These are phyloP conservation scores for Magnaporthiopsis rhizophila DNA, from an alignment of 2,329 filamentous ascomycete species.

Conservation along the genomic window DNA sequence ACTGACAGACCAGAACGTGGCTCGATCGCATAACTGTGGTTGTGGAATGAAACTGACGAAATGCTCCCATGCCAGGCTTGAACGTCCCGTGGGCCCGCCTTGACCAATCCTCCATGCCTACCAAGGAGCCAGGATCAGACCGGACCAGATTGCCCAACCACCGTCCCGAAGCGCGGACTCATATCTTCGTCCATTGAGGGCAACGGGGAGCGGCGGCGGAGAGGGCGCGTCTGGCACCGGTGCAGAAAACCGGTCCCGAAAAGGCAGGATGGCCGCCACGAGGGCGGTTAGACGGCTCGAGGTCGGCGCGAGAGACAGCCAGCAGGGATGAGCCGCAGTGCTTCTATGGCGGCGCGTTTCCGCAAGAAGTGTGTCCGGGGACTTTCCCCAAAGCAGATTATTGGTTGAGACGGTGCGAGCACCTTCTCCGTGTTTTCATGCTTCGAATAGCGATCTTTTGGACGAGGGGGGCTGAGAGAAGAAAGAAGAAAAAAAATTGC, in stretches of 20 bases:
- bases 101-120: conserved; percentile 17
- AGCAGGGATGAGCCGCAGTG: conserved; percentile 80
- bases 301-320: conserved; percentile 39
- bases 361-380: conserved; percentile 87
- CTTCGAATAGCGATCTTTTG: conserved; percentile 99
- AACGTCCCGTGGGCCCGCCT: conserved; percentile 22
- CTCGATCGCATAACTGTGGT: conserved; percentile 99
- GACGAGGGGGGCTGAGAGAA: conserved; percentile 69
- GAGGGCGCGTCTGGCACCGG: not conserved
- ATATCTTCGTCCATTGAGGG: conserved; percentile 74
- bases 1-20: conserved; percentile 24
- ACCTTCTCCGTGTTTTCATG: conserved; percentile 67
- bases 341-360: conserved; percentile 99
- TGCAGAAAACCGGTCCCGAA: conserved; percentile 18
- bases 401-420: conserved; percentile 23
- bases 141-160: conserved; percentile 13
- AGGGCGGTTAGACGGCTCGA: conserved; percentile 16
- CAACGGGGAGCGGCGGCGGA: conserved; percentile 23
- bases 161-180: conserved; percentile 57
- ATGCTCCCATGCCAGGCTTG: conserved; percentile 51
- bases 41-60: conserved; percentile 69
- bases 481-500: conserved; percentile 20
- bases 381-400: conserved; percentile 97
- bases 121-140: conserved; percentile 12
- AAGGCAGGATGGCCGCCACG: conserved; percentile 21